These are phyloP conservation scores for Lasiodiplodia sp. DNA, from an alignment of 2,329 filamentous ascomycete species.

Conservation along the genomic window DNA sequence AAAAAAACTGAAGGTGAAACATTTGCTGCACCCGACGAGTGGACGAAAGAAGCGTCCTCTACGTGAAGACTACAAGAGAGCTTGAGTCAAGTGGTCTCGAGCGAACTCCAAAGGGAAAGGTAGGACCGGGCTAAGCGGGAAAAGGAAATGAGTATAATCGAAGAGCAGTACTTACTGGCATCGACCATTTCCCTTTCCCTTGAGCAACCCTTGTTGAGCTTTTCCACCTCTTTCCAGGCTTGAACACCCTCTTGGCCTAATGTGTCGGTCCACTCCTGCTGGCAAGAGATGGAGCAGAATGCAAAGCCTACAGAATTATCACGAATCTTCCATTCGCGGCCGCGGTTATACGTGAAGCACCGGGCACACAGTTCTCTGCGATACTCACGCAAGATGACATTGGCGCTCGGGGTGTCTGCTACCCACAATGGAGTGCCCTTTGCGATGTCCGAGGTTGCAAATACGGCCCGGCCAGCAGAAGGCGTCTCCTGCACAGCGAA, in stretches of 20 bases:
- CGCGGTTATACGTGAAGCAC: slow-evolving; percentile 56
- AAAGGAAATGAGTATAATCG: background rate
- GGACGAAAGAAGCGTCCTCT: background rate
- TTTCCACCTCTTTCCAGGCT: slow-evolving; percentile 46
- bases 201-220: slow-evolving; percentile 42
- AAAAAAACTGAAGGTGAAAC: background rate
- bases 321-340: slow-evolving; percentile 49
- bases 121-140: background rate
- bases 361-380: slow-evolving; percentile 57
- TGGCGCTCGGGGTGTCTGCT: slow-evolving; percentile 48
- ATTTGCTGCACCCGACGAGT: too few relatives aligned
- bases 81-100: background rate
- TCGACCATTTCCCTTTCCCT: slow-evolving; percentile 38
- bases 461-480: slow-evolving; percentile 54
- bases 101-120: background rate
- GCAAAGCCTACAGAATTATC: slow-evolving; percentile 50
- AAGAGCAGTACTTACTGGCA: slow-evolving; percentile 20
- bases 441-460: slow-evolving; percentile 48
- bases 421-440: slow-evolving; percentile 46
- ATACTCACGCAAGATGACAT: slow-evolving; percentile 55
- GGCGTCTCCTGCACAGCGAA: slow-evolving; percentile 52
- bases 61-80: background rate
- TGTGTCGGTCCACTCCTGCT: slow-evolving; percentile 43
- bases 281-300: slow-evolving; percentile 52
- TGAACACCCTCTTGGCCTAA: slow-evolving; percentile 38